phyloP scores from a whole-genome alignment of 805 yeast genomes.

The Candida odintsovae region DNA sequence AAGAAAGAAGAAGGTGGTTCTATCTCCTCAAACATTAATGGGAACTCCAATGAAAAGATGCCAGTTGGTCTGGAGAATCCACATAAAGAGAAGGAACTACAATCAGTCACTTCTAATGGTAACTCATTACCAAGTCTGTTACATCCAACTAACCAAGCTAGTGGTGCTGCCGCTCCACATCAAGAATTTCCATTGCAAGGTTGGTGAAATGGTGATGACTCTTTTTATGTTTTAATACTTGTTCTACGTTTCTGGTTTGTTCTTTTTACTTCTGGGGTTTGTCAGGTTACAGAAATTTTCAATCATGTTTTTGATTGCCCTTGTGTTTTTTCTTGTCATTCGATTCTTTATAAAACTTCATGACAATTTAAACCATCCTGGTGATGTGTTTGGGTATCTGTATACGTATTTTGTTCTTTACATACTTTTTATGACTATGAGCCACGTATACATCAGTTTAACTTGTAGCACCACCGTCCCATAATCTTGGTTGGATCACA shows the following conservation, averaged over 20 bases:
- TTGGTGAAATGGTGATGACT: neutral
- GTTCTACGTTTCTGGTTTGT: neutral
- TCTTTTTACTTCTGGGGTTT: neutral
- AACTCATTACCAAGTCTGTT: slow-evolving; percentile 3
- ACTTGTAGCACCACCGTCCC: too few species aligned
- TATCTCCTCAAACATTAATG: neutral
- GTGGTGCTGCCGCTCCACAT: neutral
- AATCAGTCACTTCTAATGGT: neutral
- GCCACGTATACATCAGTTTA: neutral
- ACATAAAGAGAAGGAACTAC: neutral
- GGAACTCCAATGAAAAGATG: neutral
- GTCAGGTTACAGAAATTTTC: neutral
- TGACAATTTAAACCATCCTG: neutral
- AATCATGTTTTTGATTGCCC: neutral
- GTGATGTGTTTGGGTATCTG: neutral
- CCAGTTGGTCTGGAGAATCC: neutral
- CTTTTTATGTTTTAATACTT: neutral
- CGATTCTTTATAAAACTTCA: too few species aligned
- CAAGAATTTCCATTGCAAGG: neutral
- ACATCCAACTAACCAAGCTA: slow-evolving; percentile 3
- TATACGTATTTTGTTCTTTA: neutral
- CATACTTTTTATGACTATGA: neutral
- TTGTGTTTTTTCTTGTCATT: neutral
- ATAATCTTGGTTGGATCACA: too few species aligned
- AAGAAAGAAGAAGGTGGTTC: neutral